Conservation (phyloP, 257 asterid species). For the Leptodermis oblonga region DNA sequence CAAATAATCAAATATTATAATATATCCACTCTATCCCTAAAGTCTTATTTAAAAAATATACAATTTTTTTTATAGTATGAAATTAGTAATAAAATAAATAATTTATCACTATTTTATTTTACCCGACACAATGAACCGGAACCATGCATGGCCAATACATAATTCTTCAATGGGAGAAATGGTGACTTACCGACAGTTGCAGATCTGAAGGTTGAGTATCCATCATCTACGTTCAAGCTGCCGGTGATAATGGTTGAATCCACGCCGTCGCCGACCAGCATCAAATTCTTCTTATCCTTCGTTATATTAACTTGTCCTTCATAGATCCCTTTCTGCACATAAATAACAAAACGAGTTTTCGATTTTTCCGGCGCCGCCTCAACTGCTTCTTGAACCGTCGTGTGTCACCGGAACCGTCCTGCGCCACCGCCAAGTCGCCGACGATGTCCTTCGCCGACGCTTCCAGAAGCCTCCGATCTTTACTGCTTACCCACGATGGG, state of each 20-base stretch:
- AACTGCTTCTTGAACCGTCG: conserved; percentile 24
- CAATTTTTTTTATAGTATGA: no score
- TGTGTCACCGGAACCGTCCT: conserved; percentile 32
- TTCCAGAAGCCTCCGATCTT: conserved; percentile 25
- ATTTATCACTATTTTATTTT: no score
- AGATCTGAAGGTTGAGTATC: conserved; percentile 29
- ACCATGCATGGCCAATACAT: no score
- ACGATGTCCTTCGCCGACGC: conserved; percentile 7
- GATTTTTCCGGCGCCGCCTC: conserved; percentile 26
- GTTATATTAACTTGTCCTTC: conserved; percentile 25
- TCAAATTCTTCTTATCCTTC: conserved; percentile 24
- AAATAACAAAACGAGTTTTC: conserved; percentile 22
- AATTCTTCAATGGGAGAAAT: not conserved
- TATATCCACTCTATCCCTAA: no score
- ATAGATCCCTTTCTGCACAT: conserved; percentile 29
- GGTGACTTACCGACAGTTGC: conserved; percentile 35
- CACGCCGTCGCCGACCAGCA: conserved; percentile 42
- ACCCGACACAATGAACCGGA: no score
- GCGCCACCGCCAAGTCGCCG: conserved; percentile 32
- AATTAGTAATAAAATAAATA: no score
- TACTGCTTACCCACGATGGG: conserved; percentile 24
- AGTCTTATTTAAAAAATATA: no score
- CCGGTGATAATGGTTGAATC: conserved; percentile 31
- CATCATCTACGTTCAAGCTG: conserved; percentile 27
- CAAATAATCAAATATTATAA: no score